Conservation (phyloP, 1,139 yeast species). For the Lodderomyces orthopsilosis region DNA sequence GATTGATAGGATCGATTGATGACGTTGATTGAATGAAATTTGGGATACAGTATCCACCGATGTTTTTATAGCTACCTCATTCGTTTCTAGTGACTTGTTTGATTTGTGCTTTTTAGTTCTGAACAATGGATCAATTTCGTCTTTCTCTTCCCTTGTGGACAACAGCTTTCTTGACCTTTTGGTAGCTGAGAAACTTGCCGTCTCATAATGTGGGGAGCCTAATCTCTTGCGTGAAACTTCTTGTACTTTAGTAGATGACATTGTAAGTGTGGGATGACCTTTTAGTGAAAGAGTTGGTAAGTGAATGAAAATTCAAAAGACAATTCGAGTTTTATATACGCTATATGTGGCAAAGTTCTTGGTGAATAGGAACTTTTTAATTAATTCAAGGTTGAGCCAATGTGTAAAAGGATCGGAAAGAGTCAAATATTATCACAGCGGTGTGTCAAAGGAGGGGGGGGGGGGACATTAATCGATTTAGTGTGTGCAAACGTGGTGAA, state of each 20-base stretch:
- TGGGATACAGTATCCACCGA: slow-evolving; percentile 2
- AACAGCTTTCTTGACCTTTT: slow-evolving; percentile 2
- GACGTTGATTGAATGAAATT: slow-evolving; percentile 10
- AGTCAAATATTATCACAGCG: too few species aligned
- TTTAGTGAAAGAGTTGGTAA: too few species aligned
- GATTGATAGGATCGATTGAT: slow-evolving; percentile 15
- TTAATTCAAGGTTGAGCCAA: too few species aligned
- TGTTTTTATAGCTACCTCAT: not conserved
- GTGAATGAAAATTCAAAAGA: too few species aligned
- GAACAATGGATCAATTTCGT: not conserved
- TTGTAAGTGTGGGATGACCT: not conserved
- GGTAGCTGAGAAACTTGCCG: slow-evolving; percentile 1
- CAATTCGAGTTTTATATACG: too few species aligned
- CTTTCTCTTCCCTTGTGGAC: not conserved
- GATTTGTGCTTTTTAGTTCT: not conserved
- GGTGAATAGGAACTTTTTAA: too few species aligned
- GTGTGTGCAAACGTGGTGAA: not conserved
- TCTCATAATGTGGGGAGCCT: slow-evolving; percentile 4
- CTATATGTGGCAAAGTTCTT: too few species aligned
- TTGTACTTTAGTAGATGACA: slow-evolving; percentile 10
- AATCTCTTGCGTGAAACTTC: slow-evolving; percentile 13
- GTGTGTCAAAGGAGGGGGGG: not conserved
- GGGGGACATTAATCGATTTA: not conserved
- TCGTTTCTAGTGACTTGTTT: not conserved
- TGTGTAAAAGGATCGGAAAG: too few species aligned